These are phyloP conservation scores for Neonectria hederae DNA, from an alignment of 2,329 filamentous ascomycete genomes.

Conservation along the genomic window DNA sequence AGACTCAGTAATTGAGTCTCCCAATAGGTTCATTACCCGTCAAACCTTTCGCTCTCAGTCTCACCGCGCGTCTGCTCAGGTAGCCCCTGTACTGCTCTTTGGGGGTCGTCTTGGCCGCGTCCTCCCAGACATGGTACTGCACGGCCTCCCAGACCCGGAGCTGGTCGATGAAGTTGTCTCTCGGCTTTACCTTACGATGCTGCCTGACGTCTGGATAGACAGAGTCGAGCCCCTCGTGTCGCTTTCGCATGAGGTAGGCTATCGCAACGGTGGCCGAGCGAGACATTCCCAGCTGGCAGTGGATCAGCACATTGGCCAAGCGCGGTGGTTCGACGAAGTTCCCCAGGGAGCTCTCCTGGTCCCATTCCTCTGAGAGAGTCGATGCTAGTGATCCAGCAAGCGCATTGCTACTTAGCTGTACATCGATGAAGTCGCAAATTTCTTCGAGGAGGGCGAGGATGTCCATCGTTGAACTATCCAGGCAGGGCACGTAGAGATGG, in stretches of 20 bases:
- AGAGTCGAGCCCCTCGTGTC: slow-evolving; percentile 24
- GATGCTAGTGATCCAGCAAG: slow-evolving; percentile 7
- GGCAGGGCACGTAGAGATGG: slow-evolving; percentile 39
- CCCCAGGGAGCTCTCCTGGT: slow-evolving; percentile 1
- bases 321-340: neutral
- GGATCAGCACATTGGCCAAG: slow-evolving; percentile 41
- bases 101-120: slow-evolving; percentile 36
- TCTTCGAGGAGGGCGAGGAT: slow-evolving; percentile 34
- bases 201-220: slow-evolving; percentile 33
- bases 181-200: slow-evolving; percentile 41
- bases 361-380: slow-evolving; percentile 14
- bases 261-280: slow-evolving; percentile 45
- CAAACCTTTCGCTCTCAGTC: slow-evolving; percentile 32
- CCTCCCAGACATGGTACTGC: slow-evolving; percentile 44
- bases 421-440: slow-evolving; percentile 42
- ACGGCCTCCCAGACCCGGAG: slow-evolving; percentile 46
- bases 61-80: slow-evolving; percentile 29
- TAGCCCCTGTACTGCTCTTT: slow-evolving; percentile 41
- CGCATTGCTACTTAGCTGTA: slow-evolving; percentile 19
- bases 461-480: slow-evolving; percentile 39
- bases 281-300: slow-evolving; percentile 48
- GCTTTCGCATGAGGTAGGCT: slow-evolving; percentile 47
- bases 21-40: slow-evolving; percentile 36
- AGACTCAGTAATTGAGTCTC: slow-evolving; percentile 14
- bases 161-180: slow-evolving; percentile 45